A percentile compares a stretch with the other conserved stretches of the same genome.
These are phyloP conservation scores for Pichia exigua DNA, from an alignment of 805 yeast species.

Conservation along the genomic window DNA sequence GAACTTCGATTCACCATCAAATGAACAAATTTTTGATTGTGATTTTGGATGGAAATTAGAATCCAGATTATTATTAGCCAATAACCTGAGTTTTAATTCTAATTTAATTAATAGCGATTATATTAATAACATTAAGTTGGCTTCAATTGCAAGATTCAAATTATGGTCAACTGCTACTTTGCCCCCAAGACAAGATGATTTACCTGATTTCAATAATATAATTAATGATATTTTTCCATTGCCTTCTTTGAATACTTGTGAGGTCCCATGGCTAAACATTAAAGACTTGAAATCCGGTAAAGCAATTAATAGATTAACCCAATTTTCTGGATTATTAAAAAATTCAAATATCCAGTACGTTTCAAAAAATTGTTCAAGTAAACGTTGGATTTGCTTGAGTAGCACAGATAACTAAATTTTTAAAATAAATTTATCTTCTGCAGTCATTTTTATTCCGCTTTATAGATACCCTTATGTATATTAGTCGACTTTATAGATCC, in stretches of 20 bases:
- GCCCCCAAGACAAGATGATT: conserved; percentile 39
- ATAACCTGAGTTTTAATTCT: not conserved
- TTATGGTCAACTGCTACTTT: conserved; percentile 46
- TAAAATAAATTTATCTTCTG: too few species aligned
- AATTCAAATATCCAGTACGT: conserved; percentile 10
- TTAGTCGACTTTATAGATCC: not conserved
- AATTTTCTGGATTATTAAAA: conserved; percentile 6
- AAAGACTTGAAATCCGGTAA: conserved; percentile 7
- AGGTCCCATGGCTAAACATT: conserved; percentile 11
- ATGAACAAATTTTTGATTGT: conserved; percentile 1
- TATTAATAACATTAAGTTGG: conserved; percentile 25
- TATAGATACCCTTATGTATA: not conserved
- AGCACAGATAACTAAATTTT: too few species aligned
- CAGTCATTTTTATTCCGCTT: not conserved
- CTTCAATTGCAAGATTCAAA: conserved; percentile 37
- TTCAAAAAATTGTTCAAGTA: conserved; percentile 7
- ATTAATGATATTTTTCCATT: conserved; percentile 1
- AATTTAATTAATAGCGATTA: not conserved
- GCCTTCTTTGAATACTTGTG: conserved; percentile 2
- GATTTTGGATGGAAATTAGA: conserved; percentile 2
- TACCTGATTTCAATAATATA: conserved; percentile 6
- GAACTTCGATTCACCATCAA: not conserved
- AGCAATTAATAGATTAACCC: conserved; percentile 1
- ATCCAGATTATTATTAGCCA: not conserved
- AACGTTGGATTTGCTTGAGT: conserved; percentile 6